Percentiles rank a stretch among this genome's conserved stretches.
These are phyloP conservation scores for Coniosporium apollinis DNA, from an alignment of 495 filamentous ascomycete species.

Conservation along the genomic window DNA sequence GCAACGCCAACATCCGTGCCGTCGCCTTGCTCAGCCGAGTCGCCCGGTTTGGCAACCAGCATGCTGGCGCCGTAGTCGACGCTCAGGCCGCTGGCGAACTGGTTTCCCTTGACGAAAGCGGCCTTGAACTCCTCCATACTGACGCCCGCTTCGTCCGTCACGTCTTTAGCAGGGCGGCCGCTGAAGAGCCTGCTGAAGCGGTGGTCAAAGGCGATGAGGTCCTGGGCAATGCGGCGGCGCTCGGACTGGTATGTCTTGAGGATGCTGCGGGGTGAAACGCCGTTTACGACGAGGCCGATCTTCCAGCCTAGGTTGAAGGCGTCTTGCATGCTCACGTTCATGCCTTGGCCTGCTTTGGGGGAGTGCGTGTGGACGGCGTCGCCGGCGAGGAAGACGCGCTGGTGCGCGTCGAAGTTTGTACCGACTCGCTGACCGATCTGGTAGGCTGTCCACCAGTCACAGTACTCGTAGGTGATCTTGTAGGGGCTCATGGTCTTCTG, in stretches of 20 bases:
- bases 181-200: constrained; percentile 24
- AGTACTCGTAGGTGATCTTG: constrained; percentile 38
- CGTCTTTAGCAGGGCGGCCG: constrained; percentile 18
- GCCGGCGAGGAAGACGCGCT: constrained; percentile 60
- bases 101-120: constrained; percentile 18
- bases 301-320: constrained; percentile 77
- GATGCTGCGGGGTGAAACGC: constrained; percentile 37
- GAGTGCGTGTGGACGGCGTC: constrained; percentile 74
- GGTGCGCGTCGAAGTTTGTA: constrained; percentile 45
- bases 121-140: constrained; percentile 36
- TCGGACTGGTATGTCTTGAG: constrained; percentile 60
- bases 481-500: constrained; percentile 45
- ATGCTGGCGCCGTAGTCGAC: constrained; percentile 21
- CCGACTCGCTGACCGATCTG: constrained; percentile 59
- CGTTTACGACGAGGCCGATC: constrained; percentile 50
- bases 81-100: constrained; percentile 16
- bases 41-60: constrained; percentile 16
- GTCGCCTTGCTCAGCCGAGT: constrained; percentile 25
- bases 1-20: constrained; percentile 24
- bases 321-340: constrained; percentile 76
- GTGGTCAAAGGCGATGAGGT: constrained; percentile 56
- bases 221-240: constrained; percentile 50
- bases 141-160: constrained; percentile 45
- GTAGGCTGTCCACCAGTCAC: constrained; percentile 43
- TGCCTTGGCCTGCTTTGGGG: constrained; percentile 71